Percentiles rank a stretch among this genome's conserved stretches.
Evolutionary conservation across 139 green algal genomes (phyloP).

Genomic region (Coelastrella sp.): DNA sequence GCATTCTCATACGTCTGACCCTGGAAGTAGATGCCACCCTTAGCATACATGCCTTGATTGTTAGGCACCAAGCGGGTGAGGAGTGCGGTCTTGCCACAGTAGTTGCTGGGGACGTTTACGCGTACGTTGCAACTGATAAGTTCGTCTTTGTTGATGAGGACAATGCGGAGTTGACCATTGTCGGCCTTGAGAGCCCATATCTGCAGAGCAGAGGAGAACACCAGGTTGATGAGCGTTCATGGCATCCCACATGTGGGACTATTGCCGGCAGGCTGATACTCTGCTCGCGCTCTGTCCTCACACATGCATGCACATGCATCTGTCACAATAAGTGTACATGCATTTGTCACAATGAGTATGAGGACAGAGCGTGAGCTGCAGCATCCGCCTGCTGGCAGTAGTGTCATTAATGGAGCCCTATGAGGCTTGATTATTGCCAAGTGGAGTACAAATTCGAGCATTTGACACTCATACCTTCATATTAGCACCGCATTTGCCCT

Average conservation of each 20-base stretch:
- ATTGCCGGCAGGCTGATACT: no score
- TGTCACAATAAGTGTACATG: no score
- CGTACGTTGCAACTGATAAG: constrained; percentile 4
- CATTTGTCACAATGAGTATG: no score
- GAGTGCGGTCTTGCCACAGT: not conserved
- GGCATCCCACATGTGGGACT: no score
- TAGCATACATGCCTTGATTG: not conserved
- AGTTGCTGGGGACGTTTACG: not conserved
- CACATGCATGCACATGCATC: no score
- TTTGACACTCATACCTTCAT: not conserved
- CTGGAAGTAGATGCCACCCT: not conserved
- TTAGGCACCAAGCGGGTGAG: constrained; percentile 9
- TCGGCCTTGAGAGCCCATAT: not conserved
- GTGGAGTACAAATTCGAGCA: not conserved
- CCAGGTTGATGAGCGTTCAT: no score
- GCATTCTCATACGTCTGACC: constrained; percentile 25
- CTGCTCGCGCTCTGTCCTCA: no score
- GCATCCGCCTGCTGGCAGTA: not conserved
- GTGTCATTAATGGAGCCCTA: not conserved
- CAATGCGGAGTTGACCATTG: not conserved
- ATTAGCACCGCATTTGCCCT: not conserved
- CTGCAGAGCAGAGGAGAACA: not conserved
- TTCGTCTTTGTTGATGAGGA: constrained; percentile 28
- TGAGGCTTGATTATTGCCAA: no score
- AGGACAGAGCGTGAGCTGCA: not conserved